A percentile compares a stretch with the other conserved stretches of the same genome.
Conservation (phyloP, 2,329 filamentous ascomycete species). For the Alternaria angustiovoidea region DNA sequence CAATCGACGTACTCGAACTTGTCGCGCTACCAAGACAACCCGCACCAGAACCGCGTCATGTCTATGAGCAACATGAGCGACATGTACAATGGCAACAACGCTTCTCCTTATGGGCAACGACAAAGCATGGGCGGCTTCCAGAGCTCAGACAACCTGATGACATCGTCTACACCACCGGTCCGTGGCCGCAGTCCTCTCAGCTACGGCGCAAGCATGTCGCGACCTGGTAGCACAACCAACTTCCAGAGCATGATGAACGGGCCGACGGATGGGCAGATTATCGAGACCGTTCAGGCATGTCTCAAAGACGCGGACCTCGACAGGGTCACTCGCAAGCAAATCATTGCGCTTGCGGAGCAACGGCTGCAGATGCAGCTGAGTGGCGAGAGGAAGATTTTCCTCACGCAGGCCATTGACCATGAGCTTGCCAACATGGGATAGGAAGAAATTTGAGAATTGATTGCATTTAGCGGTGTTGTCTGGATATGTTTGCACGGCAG, state of each 20-base stretch:
- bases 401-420: constrained; percentile 91
- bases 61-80: constrained; percentile 66
- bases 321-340: constrained; percentile 97
- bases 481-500: constrained; percentile 22
- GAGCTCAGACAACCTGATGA: constrained; percentile 52
- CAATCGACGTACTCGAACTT: constrained; percentile 76
- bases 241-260: constrained; percentile 68
- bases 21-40: constrained; percentile 70
- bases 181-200: constrained; percentile 61
- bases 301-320: constrained; percentile 90
- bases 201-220: constrained; percentile 54
- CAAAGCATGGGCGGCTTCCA: constrained; percentile 55
- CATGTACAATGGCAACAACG: constrained; percentile 31
- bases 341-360: constrained; percentile 86
- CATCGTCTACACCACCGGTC: constrained; percentile 45
- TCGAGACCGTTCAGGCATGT: constrained; percentile 83
- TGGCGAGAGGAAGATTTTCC: constrained; percentile 85
- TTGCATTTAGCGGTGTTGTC: constrained; percentile 31
- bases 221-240: constrained; percentile 65
- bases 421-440: constrained; percentile 87
- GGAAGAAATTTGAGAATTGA: constrained; percentile 53
- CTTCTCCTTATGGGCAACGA: constrained; percentile 50
- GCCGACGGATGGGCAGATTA: constrained; percentile 80
- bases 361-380: constrained; percentile 86
- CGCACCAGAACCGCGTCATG: constrained; percentile 64